phyloP scores from a whole-genome alignment of 306 rosid genomes.

The Malus domestica region DNA sequence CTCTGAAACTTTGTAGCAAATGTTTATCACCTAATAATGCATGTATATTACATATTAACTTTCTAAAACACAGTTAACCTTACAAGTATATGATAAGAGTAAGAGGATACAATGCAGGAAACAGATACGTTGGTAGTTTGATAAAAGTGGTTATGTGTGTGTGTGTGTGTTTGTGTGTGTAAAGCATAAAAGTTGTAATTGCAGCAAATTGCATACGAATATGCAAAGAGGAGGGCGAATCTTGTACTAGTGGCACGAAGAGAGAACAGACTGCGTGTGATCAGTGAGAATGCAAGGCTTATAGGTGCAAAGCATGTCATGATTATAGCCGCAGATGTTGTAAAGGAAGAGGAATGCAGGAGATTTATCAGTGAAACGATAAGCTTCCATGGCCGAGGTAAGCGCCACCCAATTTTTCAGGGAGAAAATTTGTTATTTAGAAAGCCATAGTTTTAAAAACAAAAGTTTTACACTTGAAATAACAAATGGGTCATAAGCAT shows the following conservation, averaged over 20 bases:
- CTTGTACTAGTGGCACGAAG: conserved; percentile 76
- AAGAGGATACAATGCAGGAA: too few relatives aligned
- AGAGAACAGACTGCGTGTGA: conserved; percentile 49
- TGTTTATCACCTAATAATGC: too few relatives aligned
- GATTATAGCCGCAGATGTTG: conserved; percentile 79
- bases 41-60: too few relatives aligned
- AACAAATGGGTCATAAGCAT: background rate
- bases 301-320: conserved; percentile 66
- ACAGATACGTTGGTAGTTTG: background rate
- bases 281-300: conserved; percentile 60
- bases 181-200: background rate
- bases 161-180: background rate
- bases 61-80: too few relatives aligned
- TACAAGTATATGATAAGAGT: too few relatives aligned
- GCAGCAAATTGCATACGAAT: conserved; percentile 90
- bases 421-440: background rate
- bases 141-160: background rate
- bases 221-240: conserved; percentile 67
- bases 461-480: background rate
- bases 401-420: background rate
- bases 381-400: conserved; percentile 53
- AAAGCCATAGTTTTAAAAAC: background rate
- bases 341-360: conserved; percentile 80
- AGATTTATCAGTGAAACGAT: conserved; percentile 58
- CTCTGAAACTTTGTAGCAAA: too few relatives aligned